A percentile compares a stretch with the other conserved stretches of the same genome.
Evolutionary conservation across 2,329 filamentous ascomycete genomes (phyloP).

Genomic region (Aspergillus sp.): DNA sequence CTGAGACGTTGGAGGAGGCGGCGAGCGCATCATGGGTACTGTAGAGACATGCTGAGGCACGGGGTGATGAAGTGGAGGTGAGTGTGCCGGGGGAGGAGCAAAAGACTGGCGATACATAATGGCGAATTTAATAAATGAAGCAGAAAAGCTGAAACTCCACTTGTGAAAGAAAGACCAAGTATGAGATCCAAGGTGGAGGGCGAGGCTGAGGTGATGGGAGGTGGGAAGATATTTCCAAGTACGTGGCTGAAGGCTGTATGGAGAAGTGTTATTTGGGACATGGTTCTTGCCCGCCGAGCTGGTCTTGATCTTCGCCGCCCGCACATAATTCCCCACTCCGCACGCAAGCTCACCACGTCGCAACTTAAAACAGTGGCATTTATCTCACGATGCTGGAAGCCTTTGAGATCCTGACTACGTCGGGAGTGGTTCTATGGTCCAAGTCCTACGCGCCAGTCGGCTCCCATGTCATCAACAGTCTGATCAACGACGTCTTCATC

Average conservation of each 20-base stretch:
- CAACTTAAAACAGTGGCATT: neutral
- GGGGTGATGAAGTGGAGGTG: conserved; percentile 92
- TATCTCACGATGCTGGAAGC: conserved; percentile 76
- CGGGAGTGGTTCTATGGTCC: conserved; percentile 96
- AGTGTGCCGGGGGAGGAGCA: conserved; percentile 71
- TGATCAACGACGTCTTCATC: conserved; percentile 96
- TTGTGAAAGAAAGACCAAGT: conserved; percentile 7
- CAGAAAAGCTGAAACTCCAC: neutral
- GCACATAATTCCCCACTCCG: conserved; percentile 19
- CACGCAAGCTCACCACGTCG: conserved; percentile 8
- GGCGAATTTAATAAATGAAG: neutral
- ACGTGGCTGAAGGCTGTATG: conserved; percentile 32
- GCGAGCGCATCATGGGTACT: conserved; percentile 93
- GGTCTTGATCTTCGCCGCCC: conserved; percentile 20
- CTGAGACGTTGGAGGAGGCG: conserved; percentile 74
- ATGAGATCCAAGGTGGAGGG: conserved; percentile 3
- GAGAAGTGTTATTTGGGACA: neutral
- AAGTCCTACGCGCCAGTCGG: conserved; percentile 78
- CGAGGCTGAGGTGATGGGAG: conserved; percentile 1
- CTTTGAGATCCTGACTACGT: conserved; percentile 94
- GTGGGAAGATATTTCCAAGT: conserved; percentile 14
- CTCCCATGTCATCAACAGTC: conserved; percentile 82
- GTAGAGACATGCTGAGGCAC: conserved; percentile 98
- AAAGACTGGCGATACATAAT: conserved; percentile 84
- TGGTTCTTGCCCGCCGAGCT: conserved; percentile 5